These are phyloP conservation scores for sorghum (Sorghum bicolor) DNA, from an alignment of 176 grass and related monocot species.

Conservation along the genomic window Sorghum_bicolor_NCBIv3 NC_012871.2:73251501-73252000, in stretches of 20 bases:
- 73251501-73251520: constrained; percentile 70
- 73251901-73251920: constrained; percentile 63
- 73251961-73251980: constrained; percentile 80
- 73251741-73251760: background rate
- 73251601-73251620: too few relatives aligned
- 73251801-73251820: background rate
- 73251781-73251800: background rate
- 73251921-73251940: constrained; percentile 72
- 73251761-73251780: background rate
- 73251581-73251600: constrained; percentile 29
- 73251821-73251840: background rate
- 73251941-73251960: constrained; percentile 82
- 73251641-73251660: background rate
- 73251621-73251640: too few relatives aligned
- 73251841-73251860: background rate
- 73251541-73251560: background rate
- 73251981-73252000: background rate
- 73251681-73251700: background rate
- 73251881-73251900: background rate
- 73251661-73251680: constrained; percentile 11
- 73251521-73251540: constrained; percentile 70
- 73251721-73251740: background rate
- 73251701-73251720: background rate
- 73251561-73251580: constrained; percentile 1
- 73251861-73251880: background rate